These are phyloP conservation scores for Chrysoporthe austroafricana DNA, from an alignment of 2,329 filamentous ascomycete species.

Conservation along the genomic window DNA sequence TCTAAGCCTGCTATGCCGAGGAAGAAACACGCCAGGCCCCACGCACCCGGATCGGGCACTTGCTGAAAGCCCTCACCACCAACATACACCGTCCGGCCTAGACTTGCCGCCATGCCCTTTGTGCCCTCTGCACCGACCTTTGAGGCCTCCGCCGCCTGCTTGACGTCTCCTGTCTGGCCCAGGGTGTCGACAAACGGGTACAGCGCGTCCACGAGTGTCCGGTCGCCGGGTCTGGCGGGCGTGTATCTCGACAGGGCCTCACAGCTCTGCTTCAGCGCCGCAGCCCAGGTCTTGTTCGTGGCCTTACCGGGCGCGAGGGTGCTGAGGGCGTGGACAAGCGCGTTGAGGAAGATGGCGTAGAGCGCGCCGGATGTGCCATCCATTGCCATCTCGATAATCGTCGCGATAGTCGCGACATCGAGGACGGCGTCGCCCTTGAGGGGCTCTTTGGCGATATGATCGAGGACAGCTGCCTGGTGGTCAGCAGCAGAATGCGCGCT, in stretches of 20 bases:
- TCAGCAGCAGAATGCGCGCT: conserved; percentile 26
- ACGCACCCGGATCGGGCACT: conserved; percentile 71
- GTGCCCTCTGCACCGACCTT: conserved; percentile 78
- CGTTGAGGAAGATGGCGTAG: conserved; percentile 86
- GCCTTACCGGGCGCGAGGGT: conserved; percentile 45
- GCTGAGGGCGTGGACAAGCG: conserved; percentile 69
- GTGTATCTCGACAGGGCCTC: conserved; percentile 80
- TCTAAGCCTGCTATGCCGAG: conserved; percentile 69
- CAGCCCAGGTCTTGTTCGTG: conserved; percentile 54
- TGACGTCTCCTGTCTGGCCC: conserved; percentile 64
- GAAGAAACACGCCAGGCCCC: conserved; percentile 78
- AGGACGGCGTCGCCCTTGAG: conserved; percentile 57
- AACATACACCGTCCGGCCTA: conserved; percentile 84
- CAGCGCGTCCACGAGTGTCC: conserved; percentile 88
- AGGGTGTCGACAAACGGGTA: conserved; percentile 83
- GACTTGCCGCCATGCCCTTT: conserved; percentile 87
- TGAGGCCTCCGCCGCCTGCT: conserved; percentile 75
- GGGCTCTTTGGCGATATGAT: conserved; percentile 49
- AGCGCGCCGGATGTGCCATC: conserved; percentile 65
- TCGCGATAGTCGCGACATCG: conserved; percentile 56
- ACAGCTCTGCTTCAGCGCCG: conserved; percentile 72
- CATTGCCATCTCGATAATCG: conserved; percentile 61
- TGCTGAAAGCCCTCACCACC: conserved; percentile 74
- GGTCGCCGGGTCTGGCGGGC: conserved; percentile 84
- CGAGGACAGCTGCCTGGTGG: conserved; percentile 50